Conservation (phyloP, 345 rosid genomes). For the Barbarea vulgaris region DNA sequence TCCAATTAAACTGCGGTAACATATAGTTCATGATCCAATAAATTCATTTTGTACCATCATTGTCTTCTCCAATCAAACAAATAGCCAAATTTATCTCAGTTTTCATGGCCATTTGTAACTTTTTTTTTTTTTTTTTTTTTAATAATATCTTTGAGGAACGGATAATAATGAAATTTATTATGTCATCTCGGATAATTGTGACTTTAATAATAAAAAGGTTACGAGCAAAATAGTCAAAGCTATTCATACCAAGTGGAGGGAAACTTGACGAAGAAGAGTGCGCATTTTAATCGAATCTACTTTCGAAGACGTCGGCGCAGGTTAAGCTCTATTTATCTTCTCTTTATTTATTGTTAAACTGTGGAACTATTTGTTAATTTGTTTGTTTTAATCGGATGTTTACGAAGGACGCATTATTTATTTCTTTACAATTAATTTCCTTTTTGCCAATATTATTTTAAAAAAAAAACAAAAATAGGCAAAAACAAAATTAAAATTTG, state of each 20-base stretch:
- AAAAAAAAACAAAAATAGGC: background rate
- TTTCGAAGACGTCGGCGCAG: conserved; percentile 47
- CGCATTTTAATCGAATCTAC: conserved; percentile 73
- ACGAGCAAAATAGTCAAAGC: conserved; percentile 31
- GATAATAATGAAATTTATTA: background rate
- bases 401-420: conserved; percentile 5
- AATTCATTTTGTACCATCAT: background rate
- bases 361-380: conserved; percentile 20
- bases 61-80: background rate
- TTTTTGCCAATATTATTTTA: conserved; percentile 8
- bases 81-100: background rate
- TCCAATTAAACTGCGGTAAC: background rate
- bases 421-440: conserved; percentile 1
- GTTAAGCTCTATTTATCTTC: conserved; percentile 44
- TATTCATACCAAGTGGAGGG: conserved; percentile 44
- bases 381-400: conserved; percentile 4
- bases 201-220: background rate
- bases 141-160: background rate
- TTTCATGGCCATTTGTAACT: background rate
- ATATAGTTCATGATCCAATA: background rate
- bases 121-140: background rate
- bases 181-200: background rate
- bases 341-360: conserved; percentile 3
- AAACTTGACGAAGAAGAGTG: conserved; percentile 69
- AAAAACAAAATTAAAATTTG: background rate